phyloP scores from a whole-genome alignment of 768 basidiomycete species.

The Mycena epipterygia region DNA sequence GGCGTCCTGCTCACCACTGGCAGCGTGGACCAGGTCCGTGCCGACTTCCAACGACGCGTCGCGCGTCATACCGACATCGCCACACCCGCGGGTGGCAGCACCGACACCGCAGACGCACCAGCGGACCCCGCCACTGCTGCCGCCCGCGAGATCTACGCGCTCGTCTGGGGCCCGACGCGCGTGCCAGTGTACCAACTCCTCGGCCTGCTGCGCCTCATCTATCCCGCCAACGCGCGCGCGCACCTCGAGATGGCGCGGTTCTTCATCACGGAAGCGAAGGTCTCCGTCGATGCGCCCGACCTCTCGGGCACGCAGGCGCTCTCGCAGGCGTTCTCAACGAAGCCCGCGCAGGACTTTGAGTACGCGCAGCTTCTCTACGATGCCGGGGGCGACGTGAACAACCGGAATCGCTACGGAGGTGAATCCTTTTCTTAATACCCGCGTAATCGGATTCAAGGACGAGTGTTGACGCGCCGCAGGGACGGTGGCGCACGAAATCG shows the following conservation, averaged over 20 bases:
- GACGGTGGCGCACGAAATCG: constrained; percentile 55
- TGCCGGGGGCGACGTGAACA: constrained; percentile 58
- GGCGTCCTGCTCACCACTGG: constrained; percentile 46
- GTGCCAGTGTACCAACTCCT: constrained; percentile 56
- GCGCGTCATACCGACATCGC: not conserved
- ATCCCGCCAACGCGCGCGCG: constrained; percentile 34
- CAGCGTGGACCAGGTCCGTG: constrained; percentile 41
- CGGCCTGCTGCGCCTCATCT: constrained; percentile 45
- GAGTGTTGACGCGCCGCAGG: not conserved
- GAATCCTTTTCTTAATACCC: not conserved
- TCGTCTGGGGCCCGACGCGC: constrained; percentile 57
- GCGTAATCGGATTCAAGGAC: not conserved
- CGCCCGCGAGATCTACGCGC: constrained; percentile 45
- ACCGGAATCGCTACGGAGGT: constrained; percentile 55
- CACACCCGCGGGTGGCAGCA: not conserved
- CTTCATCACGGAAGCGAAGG: constrained; percentile 48
- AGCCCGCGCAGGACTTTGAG: constrained; percentile 56
- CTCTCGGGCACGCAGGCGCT: constrained; percentile 58
- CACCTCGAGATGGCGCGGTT: constrained; percentile 50
- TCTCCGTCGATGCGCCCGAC: constrained; percentile 54
- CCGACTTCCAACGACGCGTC: constrained; percentile 43
- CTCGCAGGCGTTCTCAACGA: constrained; percentile 56
- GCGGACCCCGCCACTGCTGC: constrained; percentile 36
- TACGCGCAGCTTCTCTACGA: constrained; percentile 58
- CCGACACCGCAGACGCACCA: not conserved